A percentile compares a stretch with the other conserved stretches of the same genome.
These are phyloP conservation scores for Ormosia semicastrata DNA, from an alignment of 306 rosid species.

Conservation along the genomic window DNA sequence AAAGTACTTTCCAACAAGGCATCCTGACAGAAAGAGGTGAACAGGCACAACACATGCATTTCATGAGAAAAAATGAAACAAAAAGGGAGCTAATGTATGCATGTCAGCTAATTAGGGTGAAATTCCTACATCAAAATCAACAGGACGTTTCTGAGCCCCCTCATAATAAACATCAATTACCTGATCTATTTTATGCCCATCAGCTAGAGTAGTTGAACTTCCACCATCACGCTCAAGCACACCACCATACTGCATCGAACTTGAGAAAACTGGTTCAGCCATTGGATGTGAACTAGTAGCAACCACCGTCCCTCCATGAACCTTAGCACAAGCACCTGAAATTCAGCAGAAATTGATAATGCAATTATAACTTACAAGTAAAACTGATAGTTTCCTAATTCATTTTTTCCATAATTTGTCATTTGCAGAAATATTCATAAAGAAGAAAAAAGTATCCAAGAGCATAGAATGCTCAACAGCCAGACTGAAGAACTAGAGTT, in stretches of 20 bases:
- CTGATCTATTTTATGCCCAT: too few relatives aligned
- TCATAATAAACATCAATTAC: too few relatives aligned
- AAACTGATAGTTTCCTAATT: conserved; percentile 1
- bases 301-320: conserved; percentile 57
- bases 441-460: not conserved
- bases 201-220: conserved; percentile 42
- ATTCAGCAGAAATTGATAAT: conserved; percentile 1
- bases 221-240: conserved; percentile 70
- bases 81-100: not conserved
- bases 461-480: conserved; percentile 2
- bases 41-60: not conserved
- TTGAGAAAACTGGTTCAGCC: conserved; percentile 53
- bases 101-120: too few relatives aligned
- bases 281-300: conserved; percentile 51
- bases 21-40: not conserved
- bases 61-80: not conserved
- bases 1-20: not conserved
- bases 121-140: not conserved
- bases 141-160: not conserved
- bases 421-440: not conserved
- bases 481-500: too few relatives aligned
- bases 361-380: not conserved
- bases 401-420: not conserved
- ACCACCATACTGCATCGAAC: conserved; percentile 54
- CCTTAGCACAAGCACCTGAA: conserved; percentile 66